Evolutionary conservation across 345 rosid genomes (phyloP).

Genomic region (Crucihimalaya himalaica): DNA sequence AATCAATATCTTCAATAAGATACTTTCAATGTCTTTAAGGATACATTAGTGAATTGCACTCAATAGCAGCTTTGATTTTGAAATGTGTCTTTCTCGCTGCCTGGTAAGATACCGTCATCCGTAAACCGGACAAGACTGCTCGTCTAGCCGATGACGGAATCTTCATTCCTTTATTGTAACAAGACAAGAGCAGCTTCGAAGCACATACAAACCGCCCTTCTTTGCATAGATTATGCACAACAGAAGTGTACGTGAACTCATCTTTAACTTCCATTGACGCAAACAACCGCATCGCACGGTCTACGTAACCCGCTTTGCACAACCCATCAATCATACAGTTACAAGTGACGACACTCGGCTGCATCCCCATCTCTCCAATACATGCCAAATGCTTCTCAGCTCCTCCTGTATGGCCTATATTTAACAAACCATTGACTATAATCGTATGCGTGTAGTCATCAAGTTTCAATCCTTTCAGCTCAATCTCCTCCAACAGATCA

Average conservation of each 20-base stretch:
- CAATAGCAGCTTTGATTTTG: conserved; percentile 41
- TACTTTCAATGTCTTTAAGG: neutral
- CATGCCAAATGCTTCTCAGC: conserved; percentile 32
- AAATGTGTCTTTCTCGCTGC: conserved; percentile 60
- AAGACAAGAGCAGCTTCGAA: conserved; percentile 62
- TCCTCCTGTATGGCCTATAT: conserved; percentile 2
- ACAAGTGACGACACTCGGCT: conserved; percentile 31
- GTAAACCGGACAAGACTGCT: conserved; percentile 66
- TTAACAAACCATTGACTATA: conserved; percentile 36
- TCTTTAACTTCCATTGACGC: conserved; percentile 65
- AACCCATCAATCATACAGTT: conserved; percentile 63
- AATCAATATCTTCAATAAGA: neutral
- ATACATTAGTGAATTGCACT: conserved; percentile 16
- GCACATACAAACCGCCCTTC: conserved; percentile 53
- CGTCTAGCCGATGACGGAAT: conserved; percentile 63
- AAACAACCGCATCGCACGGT: conserved; percentile 54
- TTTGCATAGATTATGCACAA: conserved; percentile 82
- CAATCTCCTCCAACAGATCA: conserved; percentile 27
- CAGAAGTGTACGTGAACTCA: conserved; percentile 68
- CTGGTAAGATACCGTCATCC: conserved; percentile 45
- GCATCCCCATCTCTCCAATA: conserved; percentile 29
- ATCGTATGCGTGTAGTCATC: conserved; percentile 36
- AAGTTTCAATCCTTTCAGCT: conserved; percentile 26
- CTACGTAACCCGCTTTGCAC: conserved; percentile 61
- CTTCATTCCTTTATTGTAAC: conserved; percentile 62